phyloP scores from a whole-genome alignment of 2,329 filamentous ascomycete genomes.

The Ophiosphaerella herpotricha region DNA sequence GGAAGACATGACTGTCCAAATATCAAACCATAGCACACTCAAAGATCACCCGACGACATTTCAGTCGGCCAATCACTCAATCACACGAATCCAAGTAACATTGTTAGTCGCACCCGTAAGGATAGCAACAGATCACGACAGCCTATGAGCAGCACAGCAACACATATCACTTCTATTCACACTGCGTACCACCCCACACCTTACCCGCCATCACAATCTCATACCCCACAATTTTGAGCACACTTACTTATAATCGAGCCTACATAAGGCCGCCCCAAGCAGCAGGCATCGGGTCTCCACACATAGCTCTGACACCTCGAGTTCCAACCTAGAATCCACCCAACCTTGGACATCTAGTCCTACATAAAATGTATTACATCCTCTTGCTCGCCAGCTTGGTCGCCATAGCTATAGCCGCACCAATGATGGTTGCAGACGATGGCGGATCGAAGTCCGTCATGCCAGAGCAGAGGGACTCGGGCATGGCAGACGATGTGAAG shows the following conservation, averaged over 20 bases:
- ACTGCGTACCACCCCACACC: slow-evolving; percentile 11
- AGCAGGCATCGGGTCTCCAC: neutral
- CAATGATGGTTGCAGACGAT: slow-evolving; percentile 4
- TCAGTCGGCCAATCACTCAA: too few relatives aligned
- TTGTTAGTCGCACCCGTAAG: too few relatives aligned
- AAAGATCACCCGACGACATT: too few relatives aligned
- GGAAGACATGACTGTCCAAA: too few relatives aligned
- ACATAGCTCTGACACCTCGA: neutral
- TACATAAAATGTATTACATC: slow-evolving; percentile 18
- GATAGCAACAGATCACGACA: neutral
- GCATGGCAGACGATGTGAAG: slow-evolving; percentile 2
- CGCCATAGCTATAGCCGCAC: slow-evolving; percentile 12
- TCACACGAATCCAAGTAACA: too few relatives aligned
- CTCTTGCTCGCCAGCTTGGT: slow-evolving; percentile 15
- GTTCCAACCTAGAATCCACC: neutral
- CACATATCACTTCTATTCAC: neutral
- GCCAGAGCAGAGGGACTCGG: too few relatives aligned
- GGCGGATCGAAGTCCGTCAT: too few relatives aligned
- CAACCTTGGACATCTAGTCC: neutral
- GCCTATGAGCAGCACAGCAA: neutral
- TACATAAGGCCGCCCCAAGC: slow-evolving; percentile 11
- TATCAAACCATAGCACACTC: too few relatives aligned
- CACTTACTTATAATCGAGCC: neutral
- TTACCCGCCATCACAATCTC: neutral
- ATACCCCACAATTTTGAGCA: neutral